Base-by-base conservation (phyloP, 345 rosid species). In the Stellera chamaejasme region DNA sequence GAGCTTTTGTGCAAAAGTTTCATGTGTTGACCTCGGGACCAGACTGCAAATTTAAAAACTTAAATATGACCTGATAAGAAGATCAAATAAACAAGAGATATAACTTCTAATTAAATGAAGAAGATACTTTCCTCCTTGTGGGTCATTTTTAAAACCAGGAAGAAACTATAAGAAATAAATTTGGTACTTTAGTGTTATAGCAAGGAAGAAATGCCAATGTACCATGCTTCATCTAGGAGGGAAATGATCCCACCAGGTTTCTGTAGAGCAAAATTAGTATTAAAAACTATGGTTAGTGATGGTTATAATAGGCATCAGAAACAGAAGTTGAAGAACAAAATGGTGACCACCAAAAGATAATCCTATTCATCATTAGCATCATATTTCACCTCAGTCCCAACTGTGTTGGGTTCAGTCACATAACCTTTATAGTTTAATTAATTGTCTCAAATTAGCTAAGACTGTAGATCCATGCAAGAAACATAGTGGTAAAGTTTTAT, bases 171-270 rank as follows among this genome's bases (percentile, higher is more conserved):
- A 32, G 39, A 32, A 32, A 6, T 42, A 39, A 55, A 43, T 32
- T 10, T 49, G 48, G 52, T 63, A 62, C 52, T 52, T 11, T 32
- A 54, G 50, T 28, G 55, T 47, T 36, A 59, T 28, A 63, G 51
- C 28, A 44, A 19, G 52, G 48, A 59, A 69, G 48, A 58, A 52
- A 55, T 11, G 3, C 52, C 43, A 54, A 51, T 71, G 44, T 91
- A 91, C 98, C 98, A 88, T 61, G 95, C 88, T 73, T 91, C 98
- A 63, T 88, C 96, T 25, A 91, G 88, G 66, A 91, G 78, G 53
- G 96, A 75, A 61, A 91, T 83, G 64, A 88, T 80, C 65, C 98
- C 96, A 28, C 92, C 92, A 3, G 96, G 83, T 77, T 88, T 88
- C 98, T 91, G 95, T 73, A 72, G 71, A 69, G 70, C 55, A 72